Percentiles rank a stretch among this genome's conserved stretches.
phyloP scores from a whole-genome alignment of 2,329 filamentous ascomycete species.

The Neobulgaria alba region DNA sequence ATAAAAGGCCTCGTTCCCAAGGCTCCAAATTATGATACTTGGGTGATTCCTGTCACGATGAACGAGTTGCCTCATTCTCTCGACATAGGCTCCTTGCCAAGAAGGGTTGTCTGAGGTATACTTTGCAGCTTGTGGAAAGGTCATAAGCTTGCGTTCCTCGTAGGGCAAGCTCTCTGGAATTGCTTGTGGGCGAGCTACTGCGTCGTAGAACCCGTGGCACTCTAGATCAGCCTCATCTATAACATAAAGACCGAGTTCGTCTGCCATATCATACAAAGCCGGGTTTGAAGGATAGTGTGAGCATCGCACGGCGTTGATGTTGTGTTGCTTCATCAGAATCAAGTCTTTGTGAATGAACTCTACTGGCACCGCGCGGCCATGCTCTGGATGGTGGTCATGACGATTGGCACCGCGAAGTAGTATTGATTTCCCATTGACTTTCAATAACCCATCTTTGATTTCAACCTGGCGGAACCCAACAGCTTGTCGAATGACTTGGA shows the following conservation, averaged over 20 bases:
- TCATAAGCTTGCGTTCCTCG: slow-evolving; percentile 49
- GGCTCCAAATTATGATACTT: slow-evolving; percentile 63
- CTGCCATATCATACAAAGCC: slow-evolving; percentile 48
- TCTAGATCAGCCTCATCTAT: slow-evolving; percentile 44
- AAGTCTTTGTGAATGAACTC: slow-evolving; percentile 43
- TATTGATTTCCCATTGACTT: slow-evolving; percentile 54
- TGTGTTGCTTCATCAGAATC: slow-evolving; percentile 45
- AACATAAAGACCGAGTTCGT: slow-evolving; percentile 59
- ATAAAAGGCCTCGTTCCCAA: slow-evolving; percentile 68
- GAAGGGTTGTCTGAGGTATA: slow-evolving; percentile 52
- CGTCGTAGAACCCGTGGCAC: slow-evolving; percentile 40
- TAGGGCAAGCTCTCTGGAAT: slow-evolving; percentile 50
- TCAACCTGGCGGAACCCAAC: slow-evolving; percentile 59
- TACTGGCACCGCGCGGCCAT: slow-evolving; percentile 43
- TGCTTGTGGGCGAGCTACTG: slow-evolving; percentile 38
- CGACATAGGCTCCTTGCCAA: slow-evolving; percentile 58
- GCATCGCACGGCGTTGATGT: slow-evolving; percentile 62
- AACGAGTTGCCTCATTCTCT: slow-evolving; percentile 56
- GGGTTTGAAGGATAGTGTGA: slow-evolving; percentile 61
- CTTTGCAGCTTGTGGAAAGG: slow-evolving; percentile 44
- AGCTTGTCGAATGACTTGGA: slow-evolving; percentile 35
- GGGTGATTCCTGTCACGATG: slow-evolving; percentile 63
- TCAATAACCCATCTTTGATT: slow-evolving; percentile 49
- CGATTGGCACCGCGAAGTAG: slow-evolving; percentile 57
- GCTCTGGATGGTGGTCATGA: slow-evolving; percentile 59